phyloP scores from a whole-genome alignment of 495 filamentous ascomycete species.

The Collariella sp. region DNA sequence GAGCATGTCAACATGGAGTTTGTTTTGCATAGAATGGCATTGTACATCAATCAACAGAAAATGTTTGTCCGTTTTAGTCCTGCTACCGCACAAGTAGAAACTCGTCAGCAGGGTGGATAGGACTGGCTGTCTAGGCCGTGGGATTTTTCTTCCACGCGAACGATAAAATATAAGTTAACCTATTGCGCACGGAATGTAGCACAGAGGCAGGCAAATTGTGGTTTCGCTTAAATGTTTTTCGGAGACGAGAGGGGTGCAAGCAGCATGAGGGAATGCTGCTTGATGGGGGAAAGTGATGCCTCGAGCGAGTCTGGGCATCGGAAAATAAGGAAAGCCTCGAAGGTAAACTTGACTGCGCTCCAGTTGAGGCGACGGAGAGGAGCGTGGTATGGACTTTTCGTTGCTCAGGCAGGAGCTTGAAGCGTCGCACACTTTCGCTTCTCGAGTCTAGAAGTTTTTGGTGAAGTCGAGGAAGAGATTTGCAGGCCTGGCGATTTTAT shows the following conservation, averaged over 20 bases:
- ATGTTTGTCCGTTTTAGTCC: slow-evolving; percentile 56
- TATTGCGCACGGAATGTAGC: slow-evolving; percentile 43
- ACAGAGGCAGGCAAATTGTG: slow-evolving; percentile 52
- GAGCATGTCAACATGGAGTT: neutral
- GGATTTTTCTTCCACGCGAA: slow-evolving; percentile 50
- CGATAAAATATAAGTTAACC: slow-evolving; percentile 47
- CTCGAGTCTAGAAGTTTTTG: neutral
- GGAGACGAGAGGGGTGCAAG: neutral
- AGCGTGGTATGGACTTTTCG: neutral
- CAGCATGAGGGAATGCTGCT: neutral
- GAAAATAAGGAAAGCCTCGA: neutral
- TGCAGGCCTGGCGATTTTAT: neutral
- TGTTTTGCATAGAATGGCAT: neutral
- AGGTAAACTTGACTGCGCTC: neutral
- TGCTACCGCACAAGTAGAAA: slow-evolving; percentile 40
- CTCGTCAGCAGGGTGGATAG: slow-evolving; percentile 51
- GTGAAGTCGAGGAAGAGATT: neutral
- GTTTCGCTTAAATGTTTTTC: slow-evolving; percentile 12
- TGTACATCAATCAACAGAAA: neutral
- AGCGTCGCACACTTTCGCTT: neutral
- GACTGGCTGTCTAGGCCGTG: slow-evolving; percentile 55
- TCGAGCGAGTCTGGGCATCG: neutral
- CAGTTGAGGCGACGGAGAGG: neutral
- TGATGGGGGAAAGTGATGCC: neutral
- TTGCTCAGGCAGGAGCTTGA: slow-evolving; percentile 6